phyloP scores from a whole-genome alignment of 73 alveolate genomes.

The Paramecium sonneborni region DNA sequence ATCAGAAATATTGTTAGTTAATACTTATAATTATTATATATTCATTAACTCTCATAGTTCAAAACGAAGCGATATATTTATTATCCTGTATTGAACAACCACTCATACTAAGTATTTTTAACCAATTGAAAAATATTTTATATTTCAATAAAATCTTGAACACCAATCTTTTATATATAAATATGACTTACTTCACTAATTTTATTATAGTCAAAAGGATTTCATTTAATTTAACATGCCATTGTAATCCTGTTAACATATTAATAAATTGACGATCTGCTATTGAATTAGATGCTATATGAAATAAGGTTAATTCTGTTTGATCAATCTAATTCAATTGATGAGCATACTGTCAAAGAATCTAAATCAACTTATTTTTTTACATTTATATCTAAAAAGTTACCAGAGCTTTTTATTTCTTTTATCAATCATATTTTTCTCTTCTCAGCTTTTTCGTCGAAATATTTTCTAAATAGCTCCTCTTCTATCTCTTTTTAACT shows the following conservation, averaged over 20 bases:
- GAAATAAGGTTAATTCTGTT: background rate
- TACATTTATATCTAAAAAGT: conserved; percentile 49
- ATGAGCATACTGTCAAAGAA: conserved; percentile 25
- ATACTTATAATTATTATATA: conserved; percentile 6
- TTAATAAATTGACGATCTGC: conserved; percentile 36
- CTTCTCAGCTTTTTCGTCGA: conserved; percentile 19
- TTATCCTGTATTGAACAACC: conserved; percentile 27
- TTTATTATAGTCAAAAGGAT: conserved; percentile 6
- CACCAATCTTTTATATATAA: background rate
- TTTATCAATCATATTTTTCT: conserved; percentile 2
- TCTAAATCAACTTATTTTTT: conserved; percentile 50
- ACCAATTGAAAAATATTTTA: background rate
- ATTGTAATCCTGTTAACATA: conserved; percentile 49
- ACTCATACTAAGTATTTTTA: conserved; percentile 52
- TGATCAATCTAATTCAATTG: conserved; percentile 1
- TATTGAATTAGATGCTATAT: conserved; percentile 14
- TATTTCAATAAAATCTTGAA: conserved; percentile 24
- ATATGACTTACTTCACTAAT: background rate
- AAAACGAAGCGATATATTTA: background rate
- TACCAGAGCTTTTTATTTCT: conserved; percentile 9
- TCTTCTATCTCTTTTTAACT: conserved; percentile 21
- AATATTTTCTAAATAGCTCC: conserved; percentile 21
- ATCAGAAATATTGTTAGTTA: conserved; percentile 9
- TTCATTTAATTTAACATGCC: conserved; percentile 52
- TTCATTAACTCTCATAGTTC: background rate